Conservation (phyloP, 1,284 basidiomycete species). For the Vanrija sp. region DNA sequence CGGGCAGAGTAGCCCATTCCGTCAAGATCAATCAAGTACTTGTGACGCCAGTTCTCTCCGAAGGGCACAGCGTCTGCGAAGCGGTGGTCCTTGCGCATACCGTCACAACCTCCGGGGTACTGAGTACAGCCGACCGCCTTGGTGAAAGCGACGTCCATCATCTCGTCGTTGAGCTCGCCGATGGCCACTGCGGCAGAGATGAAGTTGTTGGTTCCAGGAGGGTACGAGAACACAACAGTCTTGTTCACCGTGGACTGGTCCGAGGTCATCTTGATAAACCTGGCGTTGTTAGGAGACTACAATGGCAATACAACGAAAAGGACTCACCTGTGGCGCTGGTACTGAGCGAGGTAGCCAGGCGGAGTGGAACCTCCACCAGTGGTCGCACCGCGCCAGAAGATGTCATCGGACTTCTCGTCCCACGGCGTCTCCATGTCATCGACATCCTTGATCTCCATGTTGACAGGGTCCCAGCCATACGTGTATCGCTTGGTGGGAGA, state of each 20-base stretch:
- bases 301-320: conserved; percentile 22
- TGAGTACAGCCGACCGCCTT: conserved; percentile 63
- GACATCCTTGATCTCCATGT: conserved; percentile 62
- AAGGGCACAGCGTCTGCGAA: conserved; percentile 73
- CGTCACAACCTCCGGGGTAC: conserved; percentile 76
- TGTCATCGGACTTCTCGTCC: conserved; percentile 52
- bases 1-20: conserved; percentile 92
- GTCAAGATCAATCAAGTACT: conserved; percentile 85
- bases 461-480: conserved; percentile 80
- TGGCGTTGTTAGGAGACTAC: conserved; percentile 30
- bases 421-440: conserved; percentile 78
- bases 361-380: conserved; percentile 87
- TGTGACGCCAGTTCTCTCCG: conserved; percentile 84
- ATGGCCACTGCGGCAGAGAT: conserved; percentile 62
- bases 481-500: conserved; percentile 75
- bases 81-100: conserved; percentile 64
- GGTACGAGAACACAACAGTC: conserved; percentile 71
- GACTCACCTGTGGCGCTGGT: conserved; percentile 81
- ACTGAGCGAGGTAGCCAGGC: conserved; percentile 72
- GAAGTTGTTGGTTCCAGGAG: conserved; percentile 58
- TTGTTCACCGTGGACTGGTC: conserved; percentile 58
- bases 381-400: conserved; percentile 71
- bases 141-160: conserved; percentile 86
- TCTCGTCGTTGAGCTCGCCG: conserved; percentile 64
- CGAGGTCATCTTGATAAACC: conserved; percentile 74